A percentile compares a stretch with the other conserved stretches of the same genome.
phyloP scores from a whole-genome alignment of 345 rosid species.

The Streptanthus diversifolius region DNA sequence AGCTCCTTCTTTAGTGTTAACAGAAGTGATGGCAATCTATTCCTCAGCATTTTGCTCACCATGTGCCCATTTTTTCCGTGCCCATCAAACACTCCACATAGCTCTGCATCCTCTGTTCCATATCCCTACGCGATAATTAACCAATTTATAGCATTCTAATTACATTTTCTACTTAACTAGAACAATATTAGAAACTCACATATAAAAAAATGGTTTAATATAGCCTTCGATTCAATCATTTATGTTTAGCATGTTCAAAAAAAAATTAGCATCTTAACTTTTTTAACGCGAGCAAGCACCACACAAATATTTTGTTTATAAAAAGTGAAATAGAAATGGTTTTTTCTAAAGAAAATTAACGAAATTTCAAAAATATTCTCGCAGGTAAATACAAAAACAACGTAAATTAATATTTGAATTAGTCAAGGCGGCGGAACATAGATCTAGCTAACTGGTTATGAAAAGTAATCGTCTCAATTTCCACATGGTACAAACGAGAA shows the following conservation, averaged over 20 bases:
- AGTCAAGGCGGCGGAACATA: background rate
- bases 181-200: background rate
- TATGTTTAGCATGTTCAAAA: background rate
- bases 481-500: background rate
- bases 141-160: background rate
- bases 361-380: background rate
- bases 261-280: background rate
- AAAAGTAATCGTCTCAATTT: background rate
- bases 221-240: too few relatives aligned
- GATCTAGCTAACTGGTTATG: background rate
- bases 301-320: background rate
- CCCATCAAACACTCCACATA: slow-evolving; percentile 86
- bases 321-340: background rate
- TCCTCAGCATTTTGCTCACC: slow-evolving; percentile 65
- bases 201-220: too few relatives aligned
- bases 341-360: background rate
- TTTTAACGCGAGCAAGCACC: too few relatives aligned
- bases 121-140: slow-evolving; percentile 41
- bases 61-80: slow-evolving; percentile 81
- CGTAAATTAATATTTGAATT: background rate
- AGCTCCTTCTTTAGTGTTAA: slow-evolving; percentile 41
- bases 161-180: background rate
- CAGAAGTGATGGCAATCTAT: slow-evolving; percentile 56
- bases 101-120: slow-evolving; percentile 47
- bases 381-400: background rate